These are phyloP conservation scores for Globisporangium nodosum DNA, from an alignment of 352 stramenopile genomes.

Conservation along the genomic window DNA sequence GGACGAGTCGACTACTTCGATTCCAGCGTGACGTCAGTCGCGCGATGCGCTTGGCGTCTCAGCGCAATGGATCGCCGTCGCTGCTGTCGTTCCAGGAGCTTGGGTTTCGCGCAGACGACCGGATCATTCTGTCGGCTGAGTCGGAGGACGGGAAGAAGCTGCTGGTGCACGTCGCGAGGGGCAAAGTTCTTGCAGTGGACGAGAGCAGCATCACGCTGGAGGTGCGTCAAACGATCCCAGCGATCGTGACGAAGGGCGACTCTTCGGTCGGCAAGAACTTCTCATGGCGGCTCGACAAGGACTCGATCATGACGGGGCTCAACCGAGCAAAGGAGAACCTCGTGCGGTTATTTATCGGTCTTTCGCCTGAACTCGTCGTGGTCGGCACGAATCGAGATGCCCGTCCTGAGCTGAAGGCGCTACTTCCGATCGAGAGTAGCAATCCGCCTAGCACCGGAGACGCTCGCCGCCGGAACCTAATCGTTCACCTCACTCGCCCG, in stretches of 20 bases:
- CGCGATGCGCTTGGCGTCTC: conserved; percentile 5
- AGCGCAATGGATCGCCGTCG: neutral
- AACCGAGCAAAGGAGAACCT: conserved; percentile 74
- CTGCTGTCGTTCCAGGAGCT: conserved; percentile 38
- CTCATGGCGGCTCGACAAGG: conserved; percentile 75
- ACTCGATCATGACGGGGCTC: conserved; percentile 60
- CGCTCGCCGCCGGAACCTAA: conserved; percentile 43
- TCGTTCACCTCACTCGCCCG: conserved; percentile 55
- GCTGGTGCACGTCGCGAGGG: conserved; percentile 58
- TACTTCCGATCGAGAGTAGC: conserved; percentile 9
- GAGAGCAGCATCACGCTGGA: conserved; percentile 42
- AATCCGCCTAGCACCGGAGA: conserved; percentile 29
- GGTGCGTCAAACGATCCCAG: conserved; percentile 51
- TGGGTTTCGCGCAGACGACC: conserved; percentile 62
- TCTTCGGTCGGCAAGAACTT: conserved; percentile 59
- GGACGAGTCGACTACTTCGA: conserved; percentile 30
- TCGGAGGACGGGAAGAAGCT: conserved; percentile 58
- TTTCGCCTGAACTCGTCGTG: conserved; percentile 33
- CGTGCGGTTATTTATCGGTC: conserved; percentile 60
- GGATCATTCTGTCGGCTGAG: conserved; percentile 68
- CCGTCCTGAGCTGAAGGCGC: conserved; percentile 28
- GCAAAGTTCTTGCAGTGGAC: conserved; percentile 43
- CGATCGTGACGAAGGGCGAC: conserved; percentile 42
- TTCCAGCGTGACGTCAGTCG: conserved; percentile 38
- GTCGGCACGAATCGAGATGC: conserved; percentile 26